These are phyloP conservation scores for Ophiostoma ulmi DNA, from an alignment of 2,329 filamentous ascomycete genomes.

Conservation along the genomic window DNA sequence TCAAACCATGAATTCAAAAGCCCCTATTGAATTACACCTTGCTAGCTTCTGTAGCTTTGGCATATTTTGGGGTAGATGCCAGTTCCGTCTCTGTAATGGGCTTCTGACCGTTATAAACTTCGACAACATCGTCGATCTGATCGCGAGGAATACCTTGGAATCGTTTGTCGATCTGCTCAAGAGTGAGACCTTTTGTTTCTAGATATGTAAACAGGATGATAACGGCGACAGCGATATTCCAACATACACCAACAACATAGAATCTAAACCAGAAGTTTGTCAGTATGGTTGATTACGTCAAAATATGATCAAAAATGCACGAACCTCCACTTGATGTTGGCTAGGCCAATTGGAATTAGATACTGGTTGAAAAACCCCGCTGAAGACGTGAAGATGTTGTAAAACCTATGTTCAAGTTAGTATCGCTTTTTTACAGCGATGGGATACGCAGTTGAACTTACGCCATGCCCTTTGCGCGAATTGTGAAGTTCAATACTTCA, in stretches of 20 bases:
- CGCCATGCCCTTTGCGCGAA: conserved; percentile 1
- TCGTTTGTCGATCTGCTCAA: not conserved
- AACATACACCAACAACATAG: not conserved
- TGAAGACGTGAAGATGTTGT: not conserved
- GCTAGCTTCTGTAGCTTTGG: not conserved
- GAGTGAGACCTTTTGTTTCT: not conserved
- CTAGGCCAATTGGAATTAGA: not conserved
- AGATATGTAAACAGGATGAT: not conserved
- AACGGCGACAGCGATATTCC: not conserved
- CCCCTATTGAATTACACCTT: not conserved
- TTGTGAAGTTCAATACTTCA: not conserved
- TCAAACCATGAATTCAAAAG: too few species aligned
- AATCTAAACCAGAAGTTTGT: not conserved
- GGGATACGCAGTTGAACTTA: not conserved
- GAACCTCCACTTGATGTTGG: not conserved
- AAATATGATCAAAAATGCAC: not conserved
- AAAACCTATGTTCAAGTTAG: not conserved
- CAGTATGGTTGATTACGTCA: not conserved
- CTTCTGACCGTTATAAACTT: not conserved
- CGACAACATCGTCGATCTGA: not conserved
- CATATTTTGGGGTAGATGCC: not conserved
- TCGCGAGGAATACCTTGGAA: not conserved
- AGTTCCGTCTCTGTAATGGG: not conserved
- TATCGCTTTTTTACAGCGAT: not conserved
- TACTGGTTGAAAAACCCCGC: not conserved